Evolutionary conservation across 805 yeast genomes (phyloP).

Genomic region (Candida silvatica): DNA sequence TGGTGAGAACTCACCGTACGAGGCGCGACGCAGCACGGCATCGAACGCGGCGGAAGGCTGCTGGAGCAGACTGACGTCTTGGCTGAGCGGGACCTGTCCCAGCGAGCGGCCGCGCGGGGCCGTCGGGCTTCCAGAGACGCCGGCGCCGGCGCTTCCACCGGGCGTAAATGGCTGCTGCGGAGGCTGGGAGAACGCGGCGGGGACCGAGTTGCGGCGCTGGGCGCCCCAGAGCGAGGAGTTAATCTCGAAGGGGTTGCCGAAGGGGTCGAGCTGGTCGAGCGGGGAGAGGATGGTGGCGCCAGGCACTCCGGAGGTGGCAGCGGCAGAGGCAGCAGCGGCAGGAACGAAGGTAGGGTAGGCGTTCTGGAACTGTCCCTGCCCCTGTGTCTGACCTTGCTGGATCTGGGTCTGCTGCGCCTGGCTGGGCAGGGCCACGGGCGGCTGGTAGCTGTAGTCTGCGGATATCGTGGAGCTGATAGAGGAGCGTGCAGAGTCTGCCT

Average conservation of each 20-base stretch:
- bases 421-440: no score
- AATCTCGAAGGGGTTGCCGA: conserved; percentile 18
- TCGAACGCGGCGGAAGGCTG: conserved; percentile 1
- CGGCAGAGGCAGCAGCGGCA: background rate
- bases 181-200: background rate
- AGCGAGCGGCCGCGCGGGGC: conserved; percentile 12
- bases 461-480: no score
- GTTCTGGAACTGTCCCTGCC: background rate
- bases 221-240: conserved; percentile 16
- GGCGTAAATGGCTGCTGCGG: conserved; percentile 1
- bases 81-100: conserved; percentile 9
- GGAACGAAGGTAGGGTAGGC: background rate
- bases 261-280: conserved; percentile 3
- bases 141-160: conserved; percentile 2
- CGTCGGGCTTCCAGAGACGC: conserved; percentile 5
- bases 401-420: no score
- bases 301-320: background rate
- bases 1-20: background rate
- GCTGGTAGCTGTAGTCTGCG: no score
- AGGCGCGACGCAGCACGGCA: conserved; percentile 1
- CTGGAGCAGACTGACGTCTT: background rate
- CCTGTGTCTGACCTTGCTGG: no score
- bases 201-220: background rate
- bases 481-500: no score
- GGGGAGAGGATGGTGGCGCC: background rate